Conservation (phyloP, 2,329 filamentous ascomycete species). For the Colletotrichum coccodes region DNA sequence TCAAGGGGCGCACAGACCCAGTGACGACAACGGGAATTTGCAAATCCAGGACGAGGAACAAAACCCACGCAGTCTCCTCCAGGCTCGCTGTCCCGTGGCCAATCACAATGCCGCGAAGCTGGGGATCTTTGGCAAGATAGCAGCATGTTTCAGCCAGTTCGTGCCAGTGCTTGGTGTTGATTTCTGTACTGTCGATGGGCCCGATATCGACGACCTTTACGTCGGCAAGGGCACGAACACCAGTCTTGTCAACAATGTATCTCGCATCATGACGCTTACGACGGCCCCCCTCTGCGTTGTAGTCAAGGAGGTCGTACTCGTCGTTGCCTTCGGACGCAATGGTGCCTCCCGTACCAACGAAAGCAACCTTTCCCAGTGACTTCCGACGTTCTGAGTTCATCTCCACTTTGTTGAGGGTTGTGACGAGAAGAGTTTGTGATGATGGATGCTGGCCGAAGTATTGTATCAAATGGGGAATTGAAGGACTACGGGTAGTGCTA, state of each 20-base stretch:
- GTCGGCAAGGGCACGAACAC: not conserved
- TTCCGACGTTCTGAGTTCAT: not conserved
- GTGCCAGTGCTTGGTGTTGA: not conserved
- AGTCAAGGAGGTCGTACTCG: slow-evolving; percentile 12
- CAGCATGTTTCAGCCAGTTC: not conserved
- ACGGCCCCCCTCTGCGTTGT: not conserved
- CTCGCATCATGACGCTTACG: not conserved
- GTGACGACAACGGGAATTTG: slow-evolving; percentile 2
- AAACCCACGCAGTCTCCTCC: slow-evolving; percentile 16
- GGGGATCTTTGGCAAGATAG: not conserved
- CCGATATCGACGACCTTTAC: not conserved
- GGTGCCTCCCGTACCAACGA: slow-evolving; percentile 11
- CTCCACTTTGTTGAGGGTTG: too few species aligned
- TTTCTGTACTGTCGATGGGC: slow-evolving; percentile 9
- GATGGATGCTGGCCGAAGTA: not conserved
- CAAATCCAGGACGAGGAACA: slow-evolving; percentile 1
- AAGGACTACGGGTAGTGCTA: not conserved
- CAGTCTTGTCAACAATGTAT: not conserved
- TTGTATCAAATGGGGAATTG: not conserved
- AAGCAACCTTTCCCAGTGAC: not conserved
- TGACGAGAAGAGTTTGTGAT: too few species aligned
- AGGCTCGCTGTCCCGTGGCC: slow-evolving; percentile 23
- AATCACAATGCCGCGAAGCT: slow-evolving; percentile 6
- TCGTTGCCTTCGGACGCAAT: slow-evolving; percentile 1
- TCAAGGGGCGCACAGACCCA: slow-evolving; percentile 10